Evolutionary conservation across 202 grass and related monocot genomes (phyloP), one percentile per base, ranked within the genome.

Genomic region (Bolboschoenoplectus hybrid): DNA sequence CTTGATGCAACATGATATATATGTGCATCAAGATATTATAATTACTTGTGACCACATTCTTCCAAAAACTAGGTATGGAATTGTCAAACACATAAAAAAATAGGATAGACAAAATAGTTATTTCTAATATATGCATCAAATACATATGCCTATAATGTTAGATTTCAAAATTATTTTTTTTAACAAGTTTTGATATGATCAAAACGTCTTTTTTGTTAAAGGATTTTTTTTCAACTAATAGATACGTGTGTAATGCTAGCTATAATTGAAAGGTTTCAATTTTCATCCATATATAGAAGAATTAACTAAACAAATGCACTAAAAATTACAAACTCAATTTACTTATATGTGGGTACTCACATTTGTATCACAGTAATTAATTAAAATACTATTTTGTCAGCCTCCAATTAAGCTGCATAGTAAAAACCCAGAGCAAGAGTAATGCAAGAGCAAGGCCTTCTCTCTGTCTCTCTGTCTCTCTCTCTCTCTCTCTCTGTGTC

Each of bases 401-500:
- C 53, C 2, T 50, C 11, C 10, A 13, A 56, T 56, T 66, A 66
- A 66, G 32, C 38, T 61, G 75, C 75, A 80, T 60, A 38, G 26
- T 60, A 80, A 80, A 57, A 80, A 57, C 75, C 32, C 75, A 60
- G 51, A 80, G 26, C 51, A 5, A 61, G 57, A 20, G 63, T 36
- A 26, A 26, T 26, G 26, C 26, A 26, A 26, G 26, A 26, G 26
- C 26, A 26, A 26, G 26, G 26, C 26, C 0, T 0, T 26, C 26
- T 26, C 26, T 26, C 26, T 26, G 0, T 9, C 9, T 2, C 6
- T 63, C 57, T 85, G 35, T 85, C 57, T 85, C 66, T 74, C 49
- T 62, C 82, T 69, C 44, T 66, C 62, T n/a, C n/a, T n/a, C n/a
- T n/a, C n/a, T 68, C 45, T 70, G n/a, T 62, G 52, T 39, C 83